Base-by-base conservation (phyloP, 169 alveolate genomes). In the Plasmodium billcollinsi region DNA sequence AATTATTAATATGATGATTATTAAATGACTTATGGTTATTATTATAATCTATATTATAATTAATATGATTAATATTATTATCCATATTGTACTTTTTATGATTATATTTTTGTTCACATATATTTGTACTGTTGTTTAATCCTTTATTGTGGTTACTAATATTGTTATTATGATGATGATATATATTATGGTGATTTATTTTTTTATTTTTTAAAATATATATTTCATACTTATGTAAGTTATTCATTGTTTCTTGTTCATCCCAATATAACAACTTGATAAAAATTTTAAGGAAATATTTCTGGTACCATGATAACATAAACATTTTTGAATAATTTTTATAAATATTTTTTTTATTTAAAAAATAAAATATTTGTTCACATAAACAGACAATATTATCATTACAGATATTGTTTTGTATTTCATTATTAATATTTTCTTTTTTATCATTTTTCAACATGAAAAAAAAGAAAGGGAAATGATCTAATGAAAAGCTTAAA, bases 341-440 rank as follows among this genome's bases (percentile, higher is more conserved):
- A 59, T 78, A 78, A n/a, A 78, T 78, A 58, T 78, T 78, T 78
- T 78, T 78, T 78, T 45, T 78, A 45, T 76, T 56, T 29, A 78
- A 63, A 59, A 52, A 50, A 61, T 78, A 45, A 50, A 78, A 78
- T 29, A 78, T 78, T 12, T 49, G 78, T 49, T 78, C 89, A 33
- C 89, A 78, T 47, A 78, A 24, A 21, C 52, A 21, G 12, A 33
- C 11, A 21, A 78, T 78, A 29, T 78, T 78, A 21, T 78, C 89
- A 39, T 39, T 39, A 39, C 47, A 39, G 1, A 5, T 39, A 2
- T 29, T 78, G 1, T 52, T 18, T 7, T 66, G 26, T 33, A 12
- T 12, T 20, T n/a, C 43, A 0, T 39, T 26, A 29, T 15, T n/a
- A 49, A 29, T 21, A 12, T 7, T 39, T 47, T 6, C 21, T 18